Evolutionary conservation across 208 protist genomes (phyloP), one percentile per base, ranked within the genome.

Genomic region (Crithidia acanthocephali): DNA sequence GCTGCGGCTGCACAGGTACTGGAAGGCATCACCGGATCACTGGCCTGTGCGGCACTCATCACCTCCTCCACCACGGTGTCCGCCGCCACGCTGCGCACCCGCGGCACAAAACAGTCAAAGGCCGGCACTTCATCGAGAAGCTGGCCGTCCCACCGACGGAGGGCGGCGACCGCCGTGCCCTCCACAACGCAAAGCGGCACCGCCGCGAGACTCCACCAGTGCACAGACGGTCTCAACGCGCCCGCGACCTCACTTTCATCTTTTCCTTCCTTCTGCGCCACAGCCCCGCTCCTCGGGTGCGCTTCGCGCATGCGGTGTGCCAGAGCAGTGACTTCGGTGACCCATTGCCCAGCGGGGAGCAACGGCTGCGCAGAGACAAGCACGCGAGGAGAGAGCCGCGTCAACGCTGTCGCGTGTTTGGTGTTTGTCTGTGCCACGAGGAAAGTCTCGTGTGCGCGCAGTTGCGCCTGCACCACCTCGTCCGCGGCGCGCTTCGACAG

Each of bases 71-170:
- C 13, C 6, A 40, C 13, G 16, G 10, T n/a, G 6, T 53, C 28
- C n/a, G 45, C 47, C 28, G 32, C 47, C 18, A 66, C 61, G 13
- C 7, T 56, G 27, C 61, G 55, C 2, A 67, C 25, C 5, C 64
- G 72, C 37, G 72, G 72, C 16, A 77, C 72, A 27, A 77, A 77
- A 20, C 40, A 60, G 51, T 77, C 72, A 33, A 72, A 67, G 10
- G 48, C 55, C 0, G 63, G 50, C 6, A 11, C 64, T 13, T 48
- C 72, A 9, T 65, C 56, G 2, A 77, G 33, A n/a, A 23, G 0
- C 48, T 77, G 72, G 27, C 33, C 40, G 27, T 77, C 72, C 28
- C 44, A 53, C 6, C 72, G 72, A 16, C 4, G 50, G 11, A 72
- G 28, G 23, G 72, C 72, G 2, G 64, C 72, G 7, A 72, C 72